Evolutionary conservation across 495 filamentous ascomycete species (phyloP), one percentile per base, ranked within the genome.

Genomic region (Aspergillus biplanus): DNA sequence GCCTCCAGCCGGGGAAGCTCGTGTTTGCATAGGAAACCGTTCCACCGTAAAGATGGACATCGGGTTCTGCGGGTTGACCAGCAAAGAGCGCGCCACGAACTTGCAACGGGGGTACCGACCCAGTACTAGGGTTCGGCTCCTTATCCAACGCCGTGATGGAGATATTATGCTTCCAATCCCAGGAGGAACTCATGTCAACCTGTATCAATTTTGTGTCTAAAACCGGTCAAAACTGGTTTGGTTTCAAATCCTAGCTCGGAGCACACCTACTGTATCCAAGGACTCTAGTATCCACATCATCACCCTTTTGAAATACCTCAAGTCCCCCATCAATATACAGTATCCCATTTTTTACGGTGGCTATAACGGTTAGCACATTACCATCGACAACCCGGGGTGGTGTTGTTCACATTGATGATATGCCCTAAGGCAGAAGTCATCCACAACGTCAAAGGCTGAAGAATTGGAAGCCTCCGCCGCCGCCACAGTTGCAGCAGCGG

Each of bases 111-210:
- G 75, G 71, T 3, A 33, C 13, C 15, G 66, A 68, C 35, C 65
- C 65, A 18, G 70, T 72, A 5, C 42, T 33, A 7, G 73, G 62
- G 21, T 69, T 68, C 12, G 62, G 62, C n/a, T 64, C 71, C 48
- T 75, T 81, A 31, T 69, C 65, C 5, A 75, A 6, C 16, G 64
- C 60, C 3, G 8, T 69, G 33, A 75, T 69, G 2, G 75, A 75
- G 32, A 77, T 73, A 57, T 78, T 79, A 12, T 48, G 69, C 47
- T 80, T 74, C 78, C 77, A 80, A 58, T 81, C 69, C 78, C 76
- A 81, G 7, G 77, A 76, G 2, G 56, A 56, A 37, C 55, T 71
- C 64, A 81, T 59, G 34, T 78, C 69, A 15, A 80, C 65, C 8
- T 56, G 56, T 18, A 82, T 68, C 5, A 82, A 42, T 52, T 73